Conservation (phyloP, 2,329 filamentous ascomycete species). For the Aspergillus pseudonomiae region DNA sequence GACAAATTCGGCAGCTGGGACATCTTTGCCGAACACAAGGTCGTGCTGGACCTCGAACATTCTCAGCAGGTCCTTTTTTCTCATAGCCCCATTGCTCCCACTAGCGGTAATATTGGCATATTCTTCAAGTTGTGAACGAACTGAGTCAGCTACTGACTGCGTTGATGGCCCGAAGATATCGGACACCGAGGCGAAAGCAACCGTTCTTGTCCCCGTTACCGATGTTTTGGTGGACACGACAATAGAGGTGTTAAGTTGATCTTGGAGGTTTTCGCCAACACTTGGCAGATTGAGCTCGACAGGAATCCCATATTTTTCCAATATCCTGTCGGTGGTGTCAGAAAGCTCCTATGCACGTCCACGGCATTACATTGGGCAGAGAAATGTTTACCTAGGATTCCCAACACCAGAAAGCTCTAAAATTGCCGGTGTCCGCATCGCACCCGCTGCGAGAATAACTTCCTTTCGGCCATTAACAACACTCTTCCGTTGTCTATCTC, state of each 20-base stretch:
- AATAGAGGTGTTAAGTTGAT: constrained; percentile 40
- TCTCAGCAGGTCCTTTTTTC: constrained; percentile 22
- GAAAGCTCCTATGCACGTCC: neutral
- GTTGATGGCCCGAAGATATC: constrained; percentile 29
- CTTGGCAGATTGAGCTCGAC: constrained; percentile 35
- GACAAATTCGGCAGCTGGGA: constrained; percentile 33
- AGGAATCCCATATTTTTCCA: constrained; percentile 29
- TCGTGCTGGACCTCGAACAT: constrained; percentile 34
- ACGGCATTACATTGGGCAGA: neutral
- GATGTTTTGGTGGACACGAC: constrained; percentile 15
- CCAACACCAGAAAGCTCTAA: constrained; percentile 66
- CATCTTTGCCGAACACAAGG: constrained; percentile 28
- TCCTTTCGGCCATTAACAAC: constrained; percentile 47
- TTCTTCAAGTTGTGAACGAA: constrained; percentile 22
- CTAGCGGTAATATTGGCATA: constrained; percentile 25
- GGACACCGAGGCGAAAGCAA: constrained; percentile 24
- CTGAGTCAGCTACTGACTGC: constrained; percentile 18
- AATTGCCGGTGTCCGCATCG: constrained; percentile 58
- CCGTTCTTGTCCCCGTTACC: constrained; percentile 18
- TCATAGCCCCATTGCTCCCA: constrained; percentile 18
- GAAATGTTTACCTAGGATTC: constrained; percentile 27
- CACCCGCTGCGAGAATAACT: constrained; percentile 63
- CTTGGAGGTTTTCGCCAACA: constrained; percentile 55
- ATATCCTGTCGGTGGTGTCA: constrained; percentile 21
- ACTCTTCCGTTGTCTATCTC: neutral